Conservation (phyloP, 2,329 filamentous ascomycete genomes). For the Aureobasidium sp. region DNA sequence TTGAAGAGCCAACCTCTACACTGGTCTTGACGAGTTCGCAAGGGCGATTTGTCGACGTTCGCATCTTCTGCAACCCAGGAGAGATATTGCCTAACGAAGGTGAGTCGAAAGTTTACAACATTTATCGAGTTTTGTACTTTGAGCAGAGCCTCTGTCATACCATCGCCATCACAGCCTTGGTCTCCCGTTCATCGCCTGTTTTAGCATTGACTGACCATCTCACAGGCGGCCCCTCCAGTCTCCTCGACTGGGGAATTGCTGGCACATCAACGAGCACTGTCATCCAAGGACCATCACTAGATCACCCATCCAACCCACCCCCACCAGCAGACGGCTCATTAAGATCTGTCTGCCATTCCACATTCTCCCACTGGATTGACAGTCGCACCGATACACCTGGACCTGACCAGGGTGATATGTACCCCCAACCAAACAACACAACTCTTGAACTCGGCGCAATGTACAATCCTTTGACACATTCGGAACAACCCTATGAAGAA, state of each 20-base stretch:
- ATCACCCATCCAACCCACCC: conserved; percentile 10
- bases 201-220: conserved; percentile 5
- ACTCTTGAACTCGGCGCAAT: conserved; percentile 53
- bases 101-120: not conserved
- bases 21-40: conserved; percentile 56
- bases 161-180: not conserved
- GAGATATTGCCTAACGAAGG: conserved; percentile 21
- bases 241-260: conserved; percentile 60
- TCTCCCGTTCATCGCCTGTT: not conserved
- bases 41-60: conserved; percentile 55
- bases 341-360: conserved; percentile 25
- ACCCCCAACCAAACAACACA: conserved; percentile 30
- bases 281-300: conserved; percentile 17
- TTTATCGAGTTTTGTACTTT: too few relatives aligned
- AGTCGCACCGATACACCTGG: conserved; percentile 41
- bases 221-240: conserved; percentile 25
- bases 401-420: conserved; percentile 53
- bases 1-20: conserved; percentile 57
- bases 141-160: not conserved
- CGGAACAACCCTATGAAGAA: conserved; percentile 56
- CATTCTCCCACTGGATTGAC: conserved; percentile 57
- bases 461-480: conserved; percentile 50
- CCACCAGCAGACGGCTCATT: not conserved
- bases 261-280: conserved; percentile 43
- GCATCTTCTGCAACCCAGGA: conserved; percentile 36